Evolutionary conservation across 2,329 filamentous ascomycete species (phyloP).

Genomic region (Trichoderma hamatum): DNA sequence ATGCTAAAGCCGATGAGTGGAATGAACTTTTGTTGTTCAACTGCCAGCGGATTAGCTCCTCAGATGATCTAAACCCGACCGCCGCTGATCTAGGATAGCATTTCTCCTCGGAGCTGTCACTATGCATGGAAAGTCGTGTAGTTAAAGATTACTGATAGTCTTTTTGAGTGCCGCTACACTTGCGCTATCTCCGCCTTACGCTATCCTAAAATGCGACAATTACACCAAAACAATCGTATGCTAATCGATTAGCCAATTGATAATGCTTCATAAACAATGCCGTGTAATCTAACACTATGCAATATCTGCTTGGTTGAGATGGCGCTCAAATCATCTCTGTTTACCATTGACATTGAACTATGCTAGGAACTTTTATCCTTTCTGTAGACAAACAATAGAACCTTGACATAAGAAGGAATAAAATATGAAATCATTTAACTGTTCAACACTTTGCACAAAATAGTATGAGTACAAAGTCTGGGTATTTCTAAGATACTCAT

Average conservation of each 20-base stretch:
- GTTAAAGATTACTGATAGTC: not conserved
- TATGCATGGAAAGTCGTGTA: not conserved
- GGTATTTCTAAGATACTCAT: too few relatives aligned
- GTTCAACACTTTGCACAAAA: too few relatives aligned
- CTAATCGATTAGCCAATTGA: not conserved
- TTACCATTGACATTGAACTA: not conserved
- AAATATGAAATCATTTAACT: too few relatives aligned
- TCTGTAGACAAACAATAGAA: too few relatives aligned
- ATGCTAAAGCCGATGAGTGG: not conserved
- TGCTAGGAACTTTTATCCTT: too few relatives aligned
- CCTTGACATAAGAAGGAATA: too few relatives aligned
- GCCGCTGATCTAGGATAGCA: not conserved
- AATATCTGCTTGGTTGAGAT: not conserved
- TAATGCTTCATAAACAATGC: not conserved
- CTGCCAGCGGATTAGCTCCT: not conserved
- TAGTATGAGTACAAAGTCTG: too few relatives aligned
- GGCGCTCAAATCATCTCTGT: not conserved
- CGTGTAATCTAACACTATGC: not conserved
- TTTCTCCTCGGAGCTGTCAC: not conserved
- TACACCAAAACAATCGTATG: not conserved
- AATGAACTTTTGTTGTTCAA: not conserved
- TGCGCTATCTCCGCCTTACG: not conserved
- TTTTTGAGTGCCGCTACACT: not conserved
- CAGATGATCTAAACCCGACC: not conserved
- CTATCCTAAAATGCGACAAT: not conserved